These are phyloP conservation scores for Strobilomyces dryophilus DNA, from an alignment of 768 basidiomycete species.

Conservation along the genomic window DNA sequence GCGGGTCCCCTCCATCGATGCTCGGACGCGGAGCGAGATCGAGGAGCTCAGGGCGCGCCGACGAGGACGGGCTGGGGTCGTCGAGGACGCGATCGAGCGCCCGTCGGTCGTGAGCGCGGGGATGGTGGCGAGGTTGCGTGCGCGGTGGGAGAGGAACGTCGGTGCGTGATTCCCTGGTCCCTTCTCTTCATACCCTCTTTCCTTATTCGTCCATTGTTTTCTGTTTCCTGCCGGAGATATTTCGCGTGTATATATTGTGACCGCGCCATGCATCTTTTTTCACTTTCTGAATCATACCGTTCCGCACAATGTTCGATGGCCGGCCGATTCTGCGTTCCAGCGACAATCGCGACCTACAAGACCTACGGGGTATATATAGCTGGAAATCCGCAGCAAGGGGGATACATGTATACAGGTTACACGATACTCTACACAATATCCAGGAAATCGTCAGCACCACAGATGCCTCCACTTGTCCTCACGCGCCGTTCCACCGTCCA, in stretches of 20 bases:
- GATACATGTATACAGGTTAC: neutral
- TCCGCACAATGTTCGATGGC: no score
- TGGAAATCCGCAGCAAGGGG: no score
- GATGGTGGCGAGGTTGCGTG: conserved; percentile 20
- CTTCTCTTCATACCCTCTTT: neutral
- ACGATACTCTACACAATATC: no score
- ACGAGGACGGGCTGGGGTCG: neutral
- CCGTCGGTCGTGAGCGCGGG: conserved; percentile 8
- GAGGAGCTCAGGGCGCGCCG: conserved; percentile 2
- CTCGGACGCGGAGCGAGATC: conserved; percentile 5
- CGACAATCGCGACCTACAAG: no score
- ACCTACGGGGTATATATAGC: no score
- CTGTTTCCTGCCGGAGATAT: no score
- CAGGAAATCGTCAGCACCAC: no score
- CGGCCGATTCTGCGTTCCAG: no score
- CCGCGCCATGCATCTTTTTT: neutral
- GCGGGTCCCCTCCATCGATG: conserved; percentile 1
- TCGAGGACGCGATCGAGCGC: neutral
- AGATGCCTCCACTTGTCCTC: neutral
- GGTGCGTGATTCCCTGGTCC: neutral
- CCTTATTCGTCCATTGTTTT: neutral
- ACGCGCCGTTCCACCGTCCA: conserved; percentile 20
- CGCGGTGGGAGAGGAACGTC: conserved; percentile 15
- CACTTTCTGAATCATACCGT: neutral
- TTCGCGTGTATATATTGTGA: neutral